These are phyloP conservation scores for Cryptococcus jaspeensis DNA, from an alignment of 1,284 basidiomycete genomes.

Conservation along the genomic window DNA sequence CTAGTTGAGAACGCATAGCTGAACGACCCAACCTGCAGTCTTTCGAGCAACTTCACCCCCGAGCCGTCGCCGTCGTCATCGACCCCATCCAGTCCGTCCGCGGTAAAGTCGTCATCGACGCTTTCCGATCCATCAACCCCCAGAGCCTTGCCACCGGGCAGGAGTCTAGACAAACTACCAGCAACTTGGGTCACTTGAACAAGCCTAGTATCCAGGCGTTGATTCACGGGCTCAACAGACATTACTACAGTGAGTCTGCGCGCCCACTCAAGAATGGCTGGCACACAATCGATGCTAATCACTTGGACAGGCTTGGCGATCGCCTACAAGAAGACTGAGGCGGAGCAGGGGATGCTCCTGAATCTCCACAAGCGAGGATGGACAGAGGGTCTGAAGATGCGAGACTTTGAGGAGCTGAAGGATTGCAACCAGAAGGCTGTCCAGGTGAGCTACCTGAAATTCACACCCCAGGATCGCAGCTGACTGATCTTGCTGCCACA, in stretches of 20 bases:
- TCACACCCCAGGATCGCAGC: no score
- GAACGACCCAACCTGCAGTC: conserved; percentile 59
- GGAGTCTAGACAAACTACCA: conserved; percentile 95
- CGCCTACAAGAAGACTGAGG: conserved; percentile 93
- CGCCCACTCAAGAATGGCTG: not conserved
- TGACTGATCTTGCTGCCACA: conserved; percentile 44
- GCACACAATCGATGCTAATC: not conserved
- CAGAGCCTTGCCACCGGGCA: conserved; percentile 77
- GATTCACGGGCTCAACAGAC: conserved; percentile 91
- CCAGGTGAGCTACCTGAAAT: conserved; percentile 70
- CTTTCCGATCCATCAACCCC: conserved; percentile 93
- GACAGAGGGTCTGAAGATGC: conserved; percentile 89
- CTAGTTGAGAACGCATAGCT: not conserved
- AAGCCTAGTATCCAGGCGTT: conserved; percentile 97
- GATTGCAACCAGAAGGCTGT: conserved; percentile 84
- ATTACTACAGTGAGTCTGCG: conserved; percentile 72
- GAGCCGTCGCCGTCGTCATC: conserved; percentile 96
- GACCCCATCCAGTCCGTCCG: conserved; percentile 99
- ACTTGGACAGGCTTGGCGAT: conserved; percentile 68
- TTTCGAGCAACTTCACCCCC: conserved; percentile 91
- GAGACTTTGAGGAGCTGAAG: conserved; percentile 83
- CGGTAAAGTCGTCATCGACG: conserved; percentile 98
- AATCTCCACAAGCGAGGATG: conserved; percentile 96
- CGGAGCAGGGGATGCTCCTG: conserved; percentile 97
- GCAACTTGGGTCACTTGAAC: conserved; percentile 97